Evolutionary conservation across 768 basidiomycete species (phyloP).

Genomic region (Amanita pallidorosea): DNA sequence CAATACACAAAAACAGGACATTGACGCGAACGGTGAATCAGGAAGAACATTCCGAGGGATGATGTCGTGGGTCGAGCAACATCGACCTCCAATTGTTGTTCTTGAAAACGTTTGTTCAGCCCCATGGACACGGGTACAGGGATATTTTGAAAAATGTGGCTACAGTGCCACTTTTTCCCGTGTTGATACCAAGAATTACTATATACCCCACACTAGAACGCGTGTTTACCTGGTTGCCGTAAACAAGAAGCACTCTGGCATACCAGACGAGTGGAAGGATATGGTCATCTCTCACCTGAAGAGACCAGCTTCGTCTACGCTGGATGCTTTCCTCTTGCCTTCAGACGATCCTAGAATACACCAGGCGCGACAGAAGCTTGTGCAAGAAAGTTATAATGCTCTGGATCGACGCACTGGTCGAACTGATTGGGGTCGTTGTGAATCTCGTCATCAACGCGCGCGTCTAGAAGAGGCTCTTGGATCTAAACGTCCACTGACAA

Average conservation of each 20-base stretch:
- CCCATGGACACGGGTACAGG: conserved; percentile 71
- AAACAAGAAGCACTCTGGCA: conserved; percentile 44
- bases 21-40: conserved; percentile 85
- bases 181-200: conserved; percentile 82
- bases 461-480: conserved; percentile 79
- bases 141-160: conserved; percentile 62
- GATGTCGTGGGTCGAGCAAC: conserved; percentile 84
- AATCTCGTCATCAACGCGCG: conserved; percentile 83
- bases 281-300: conserved; percentile 50
- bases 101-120: conserved; percentile 91
- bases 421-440: conserved; percentile 87
- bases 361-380: conserved; percentile 77
- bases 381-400: conserved; percentile 52
- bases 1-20: conserved; percentile 85
- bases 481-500: conserved; percentile 74
- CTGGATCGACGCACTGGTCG: conserved; percentile 62
- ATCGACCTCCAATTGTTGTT: conserved; percentile 85
- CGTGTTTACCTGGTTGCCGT: conserved; percentile 83
- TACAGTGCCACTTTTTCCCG: conserved; percentile 66
- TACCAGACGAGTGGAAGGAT: conserved; percentile 63
- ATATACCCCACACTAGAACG: conserved; percentile 91
- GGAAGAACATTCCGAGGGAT: conserved; percentile 91
- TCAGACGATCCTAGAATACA: conserved; percentile 90
- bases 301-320: conserved; percentile 78
- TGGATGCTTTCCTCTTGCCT: conserved; percentile 87